phyloP scores from a whole-genome alignment of 495 filamentous ascomycete genomes.

The Penicillium herquei region DNA sequence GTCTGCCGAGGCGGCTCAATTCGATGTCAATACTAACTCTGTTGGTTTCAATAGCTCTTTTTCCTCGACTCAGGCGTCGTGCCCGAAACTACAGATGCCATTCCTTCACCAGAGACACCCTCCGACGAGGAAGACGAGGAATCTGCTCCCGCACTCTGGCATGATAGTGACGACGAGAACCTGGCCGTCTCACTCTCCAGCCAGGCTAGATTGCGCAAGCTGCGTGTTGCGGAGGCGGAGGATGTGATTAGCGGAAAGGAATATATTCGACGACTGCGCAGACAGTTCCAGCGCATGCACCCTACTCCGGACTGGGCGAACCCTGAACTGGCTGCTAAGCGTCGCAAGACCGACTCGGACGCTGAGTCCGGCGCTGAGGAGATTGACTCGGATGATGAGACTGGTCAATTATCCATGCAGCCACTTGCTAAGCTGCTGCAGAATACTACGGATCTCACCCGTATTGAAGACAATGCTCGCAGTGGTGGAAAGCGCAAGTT shows the following conservation, averaged over 20 bases:
- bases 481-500: constrained; percentile 58
- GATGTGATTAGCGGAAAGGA: constrained; percentile 84
- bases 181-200: constrained; percentile 77
- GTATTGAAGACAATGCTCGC: constrained; percentile 36
- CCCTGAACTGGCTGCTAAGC: constrained; percentile 43
- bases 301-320: constrained; percentile 78
- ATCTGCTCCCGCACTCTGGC: constrained; percentile 65
- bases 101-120: constrained; percentile 28
- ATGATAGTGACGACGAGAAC: constrained; percentile 93
- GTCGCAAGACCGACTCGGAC: constrained; percentile 50
- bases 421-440: constrained; percentile 80
- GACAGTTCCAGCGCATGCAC: constrained; percentile 77
- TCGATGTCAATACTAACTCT: not conserved
- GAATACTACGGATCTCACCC: constrained; percentile 57
- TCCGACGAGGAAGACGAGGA: constrained; percentile 37
- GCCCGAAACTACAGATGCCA: constrained; percentile 43
- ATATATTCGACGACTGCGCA: constrained; percentile 74
- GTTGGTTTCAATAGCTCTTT: constrained; percentile 54
- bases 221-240: constrained; percentile 74
- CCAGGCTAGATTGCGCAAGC: constrained; percentile 70
- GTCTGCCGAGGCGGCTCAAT: too few species aligned
- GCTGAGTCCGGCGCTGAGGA: constrained; percentile 25
- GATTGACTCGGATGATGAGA: constrained; percentile 60
- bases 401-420: constrained; percentile 61
- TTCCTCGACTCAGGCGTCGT: constrained; percentile 64